phyloP scores from a whole-genome alignment of 2,329 filamentous ascomycete genomes.

The Diaporthe eres region DNA sequence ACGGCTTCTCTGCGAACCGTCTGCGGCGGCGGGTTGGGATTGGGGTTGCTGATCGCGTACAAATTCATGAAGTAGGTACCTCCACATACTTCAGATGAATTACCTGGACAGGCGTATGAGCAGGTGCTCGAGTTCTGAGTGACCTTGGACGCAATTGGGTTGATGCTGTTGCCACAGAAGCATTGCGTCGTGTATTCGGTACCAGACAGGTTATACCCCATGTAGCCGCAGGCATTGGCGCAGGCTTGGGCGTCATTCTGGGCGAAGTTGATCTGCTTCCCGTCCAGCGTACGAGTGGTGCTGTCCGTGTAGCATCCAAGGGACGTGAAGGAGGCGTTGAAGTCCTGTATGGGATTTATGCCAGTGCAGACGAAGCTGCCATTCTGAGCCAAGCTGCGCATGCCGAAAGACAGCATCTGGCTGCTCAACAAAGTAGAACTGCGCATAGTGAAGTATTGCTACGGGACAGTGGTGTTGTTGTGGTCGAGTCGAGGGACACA shows the following conservation, averaged over 20 bases:
- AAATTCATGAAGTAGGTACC: background rate
- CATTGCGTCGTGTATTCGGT: background rate
- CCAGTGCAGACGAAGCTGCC: slow-evolving; percentile 2
- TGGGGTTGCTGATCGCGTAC: background rate
- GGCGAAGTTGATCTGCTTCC: background rate
- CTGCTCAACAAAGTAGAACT: background rate
- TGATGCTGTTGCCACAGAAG: slow-evolving; percentile 7
- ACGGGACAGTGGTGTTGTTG: background rate
- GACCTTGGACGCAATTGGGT: background rate
- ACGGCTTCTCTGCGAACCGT: background rate
- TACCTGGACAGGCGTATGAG: background rate
- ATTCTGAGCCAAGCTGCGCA: background rate
- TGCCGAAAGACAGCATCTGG: background rate
- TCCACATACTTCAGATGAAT: background rate
- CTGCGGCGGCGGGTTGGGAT: background rate
- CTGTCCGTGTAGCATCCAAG: slow-evolving; percentile 6
- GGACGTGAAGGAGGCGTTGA: background rate
- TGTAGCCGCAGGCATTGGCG: background rate
- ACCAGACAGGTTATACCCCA: background rate
- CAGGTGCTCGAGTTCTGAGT: slow-evolving; percentile 4
- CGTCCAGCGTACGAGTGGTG: background rate
- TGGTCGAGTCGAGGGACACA: background rate
- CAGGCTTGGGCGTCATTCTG: background rate
- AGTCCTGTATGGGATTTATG: background rate
- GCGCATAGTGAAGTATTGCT: background rate